Percentiles rank a stretch among this genome's conserved stretches.
These are phyloP conservation scores for Epichloe aotearoae DNA, from an alignment of 2,329 filamentous ascomycete genomes.

Conservation along the genomic window DNA sequence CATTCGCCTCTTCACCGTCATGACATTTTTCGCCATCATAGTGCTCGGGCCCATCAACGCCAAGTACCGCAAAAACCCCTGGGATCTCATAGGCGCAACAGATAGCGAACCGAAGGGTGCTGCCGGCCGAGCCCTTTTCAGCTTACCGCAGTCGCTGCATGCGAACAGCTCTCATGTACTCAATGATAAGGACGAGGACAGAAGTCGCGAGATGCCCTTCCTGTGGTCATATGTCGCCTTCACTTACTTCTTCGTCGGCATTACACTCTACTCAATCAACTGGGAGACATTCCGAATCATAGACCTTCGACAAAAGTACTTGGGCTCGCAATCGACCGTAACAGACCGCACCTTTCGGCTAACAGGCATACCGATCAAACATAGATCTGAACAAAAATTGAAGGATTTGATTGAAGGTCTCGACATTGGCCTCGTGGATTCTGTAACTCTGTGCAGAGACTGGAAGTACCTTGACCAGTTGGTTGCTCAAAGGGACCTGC, in stretches of 20 bases:
- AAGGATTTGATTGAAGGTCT: slow-evolving; percentile 78
- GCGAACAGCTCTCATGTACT: slow-evolving; percentile 7
- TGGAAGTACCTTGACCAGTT: slow-evolving; percentile 73
- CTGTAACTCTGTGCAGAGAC: slow-evolving; percentile 71
- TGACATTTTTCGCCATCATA: slow-evolving; percentile 67
- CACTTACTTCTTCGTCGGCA: slow-evolving; percentile 75
- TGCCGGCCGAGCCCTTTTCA: slow-evolving; percentile 5
- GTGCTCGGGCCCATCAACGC: slow-evolving; percentile 81
- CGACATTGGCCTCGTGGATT: slow-evolving; percentile 80
- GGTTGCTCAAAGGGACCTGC: slow-evolving; percentile 50
- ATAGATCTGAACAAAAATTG: slow-evolving; percentile 71
- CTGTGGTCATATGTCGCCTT: slow-evolving; percentile 94
- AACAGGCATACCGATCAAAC: slow-evolving; percentile 69
- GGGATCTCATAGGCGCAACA: background rate
- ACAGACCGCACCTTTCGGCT: slow-evolving; percentile 89
- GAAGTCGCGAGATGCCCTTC: slow-evolving; percentile 33
- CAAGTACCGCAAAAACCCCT: slow-evolving; percentile 31
- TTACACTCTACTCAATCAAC: slow-evolving; percentile 74
- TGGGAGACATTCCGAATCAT: slow-evolving; percentile 77
- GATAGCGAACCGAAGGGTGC: background rate
- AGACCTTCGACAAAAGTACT: slow-evolving; percentile 72
- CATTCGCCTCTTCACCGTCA: slow-evolving; percentile 64
- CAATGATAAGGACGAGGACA: slow-evolving; percentile 21
- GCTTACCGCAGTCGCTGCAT: slow-evolving; percentile 4
- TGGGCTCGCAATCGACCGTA: slow-evolving; percentile 87